phyloP scores from a whole-genome alignment of 108 stramenopile genomes.

The Cyclotella choctawhatcheeana region DNA sequence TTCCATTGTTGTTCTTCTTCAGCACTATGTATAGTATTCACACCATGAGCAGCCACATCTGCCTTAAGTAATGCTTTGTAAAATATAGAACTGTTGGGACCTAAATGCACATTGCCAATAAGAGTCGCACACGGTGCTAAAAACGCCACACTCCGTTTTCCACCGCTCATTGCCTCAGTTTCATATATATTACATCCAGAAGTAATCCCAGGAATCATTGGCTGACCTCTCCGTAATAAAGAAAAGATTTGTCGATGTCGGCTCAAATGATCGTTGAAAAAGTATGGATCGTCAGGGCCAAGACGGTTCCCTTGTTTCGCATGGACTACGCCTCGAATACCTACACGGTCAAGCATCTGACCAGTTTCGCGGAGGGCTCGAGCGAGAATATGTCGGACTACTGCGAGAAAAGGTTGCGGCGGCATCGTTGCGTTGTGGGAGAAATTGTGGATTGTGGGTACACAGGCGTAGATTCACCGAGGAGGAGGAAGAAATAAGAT shows the following conservation, averaged over 20 bases:
- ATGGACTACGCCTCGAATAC: constrained; percentile 60
- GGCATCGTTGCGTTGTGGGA: constrained; percentile 24
- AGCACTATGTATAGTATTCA: constrained; percentile 19
- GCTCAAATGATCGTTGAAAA: constrained; percentile 75
- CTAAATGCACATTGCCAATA: constrained; percentile 81
- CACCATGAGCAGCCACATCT: constrained; percentile 72
- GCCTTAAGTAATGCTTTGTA: constrained; percentile 84
- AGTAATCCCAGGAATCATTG: constrained; percentile 60
- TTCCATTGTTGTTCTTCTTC: constrained; percentile 47
- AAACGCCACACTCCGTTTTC: constrained; percentile 62
- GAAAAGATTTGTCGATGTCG: constrained; percentile 81
- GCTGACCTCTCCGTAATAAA: constrained; percentile 67
- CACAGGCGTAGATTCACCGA: no score
- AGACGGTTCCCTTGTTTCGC: constrained; percentile 59
- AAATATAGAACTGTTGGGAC: constrained; percentile 73
- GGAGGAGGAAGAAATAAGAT: no score
- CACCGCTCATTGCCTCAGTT: constrained; percentile 8
- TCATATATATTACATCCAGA: constrained; percentile 10
- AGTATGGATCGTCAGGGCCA: constrained; percentile 74
- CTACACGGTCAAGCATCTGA: constrained; percentile 83
- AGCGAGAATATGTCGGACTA: constrained; percentile 72
- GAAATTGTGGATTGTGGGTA: no score
- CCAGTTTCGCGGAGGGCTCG: constrained; percentile 88
- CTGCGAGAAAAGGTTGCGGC: constrained; percentile 58
- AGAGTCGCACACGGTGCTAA: constrained; percentile 87